Percentiles rank a stretch among this genome's conserved stretches.
Conservation (phyloP, 352 stramenopile species). For the Sclerospora graminicola region DNA sequence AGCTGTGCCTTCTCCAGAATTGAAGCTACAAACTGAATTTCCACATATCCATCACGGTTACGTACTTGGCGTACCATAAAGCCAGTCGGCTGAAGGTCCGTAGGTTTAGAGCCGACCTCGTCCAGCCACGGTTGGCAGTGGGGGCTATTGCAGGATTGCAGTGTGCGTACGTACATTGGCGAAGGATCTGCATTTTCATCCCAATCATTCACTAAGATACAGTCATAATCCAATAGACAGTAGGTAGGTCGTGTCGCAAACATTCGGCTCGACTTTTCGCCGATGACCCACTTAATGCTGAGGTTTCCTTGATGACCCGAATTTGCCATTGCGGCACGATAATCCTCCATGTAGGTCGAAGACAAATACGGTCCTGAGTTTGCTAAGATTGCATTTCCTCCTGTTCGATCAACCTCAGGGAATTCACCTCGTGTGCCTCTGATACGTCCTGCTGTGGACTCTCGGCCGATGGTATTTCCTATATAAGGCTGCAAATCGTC, state of each 20-base stretch:
- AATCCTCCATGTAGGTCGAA: conserved; percentile 36
- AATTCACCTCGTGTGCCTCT: conserved; percentile 17
- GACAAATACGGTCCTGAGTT: conserved; percentile 11
- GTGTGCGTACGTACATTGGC: conserved; percentile 60
- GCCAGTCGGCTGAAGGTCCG: conserved; percentile 50
- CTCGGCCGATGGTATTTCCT: conserved; percentile 7
- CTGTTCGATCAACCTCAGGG: conserved; percentile 9
- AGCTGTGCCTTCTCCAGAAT: conserved; percentile 66
- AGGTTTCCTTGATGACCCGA: conserved; percentile 46
- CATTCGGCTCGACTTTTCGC: conserved; percentile 52
- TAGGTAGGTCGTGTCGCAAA: conserved; percentile 56
- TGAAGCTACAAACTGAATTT: conserved; percentile 66
- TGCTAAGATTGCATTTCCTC: conserved; percentile 4
- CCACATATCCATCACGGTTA: conserved; percentile 36
- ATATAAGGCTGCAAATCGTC: conserved; percentile 20
- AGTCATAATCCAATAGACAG: conserved; percentile 69
- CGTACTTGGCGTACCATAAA: conserved; percentile 66
- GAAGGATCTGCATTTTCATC: conserved; percentile 28
- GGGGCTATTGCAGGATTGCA: conserved; percentile 57
- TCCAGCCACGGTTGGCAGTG: conserved; percentile 55
- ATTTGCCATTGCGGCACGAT: conserved; percentile 29
- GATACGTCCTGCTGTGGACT: conserved; percentile 9
- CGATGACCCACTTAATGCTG: conserved; percentile 62
- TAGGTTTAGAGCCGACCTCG: conserved; percentile 37
- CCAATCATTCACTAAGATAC: conserved; percentile 69